These are phyloP conservation scores for Porodaedalea pini DNA, from an alignment of 1,284 basidiomycete species.

Conservation along the genomic window DNA sequence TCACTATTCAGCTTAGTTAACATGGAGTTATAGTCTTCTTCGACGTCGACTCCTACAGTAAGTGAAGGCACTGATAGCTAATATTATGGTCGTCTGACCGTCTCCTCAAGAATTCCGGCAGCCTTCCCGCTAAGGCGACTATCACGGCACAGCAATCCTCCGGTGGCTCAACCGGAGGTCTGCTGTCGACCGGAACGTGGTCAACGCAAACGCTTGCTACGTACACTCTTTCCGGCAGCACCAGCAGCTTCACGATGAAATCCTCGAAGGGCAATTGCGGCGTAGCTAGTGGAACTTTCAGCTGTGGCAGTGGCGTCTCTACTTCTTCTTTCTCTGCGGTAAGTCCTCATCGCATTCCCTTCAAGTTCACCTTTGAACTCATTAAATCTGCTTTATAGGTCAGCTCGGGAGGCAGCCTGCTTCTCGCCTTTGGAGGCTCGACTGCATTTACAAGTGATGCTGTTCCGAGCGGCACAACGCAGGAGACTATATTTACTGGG, in stretches of 20 bases:
- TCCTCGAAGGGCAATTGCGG: slow-evolving; percentile 52
- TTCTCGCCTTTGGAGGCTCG: slow-evolving; percentile 50
- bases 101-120: slow-evolving; percentile 4
- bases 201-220: slow-evolving; percentile 49
- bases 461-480: slow-evolving; percentile 50
- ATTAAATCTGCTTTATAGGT: slow-evolving; percentile 33
- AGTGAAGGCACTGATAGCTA: neutral
- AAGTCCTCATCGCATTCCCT: slow-evolving; percentile 23
- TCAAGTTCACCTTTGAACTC: neutral
- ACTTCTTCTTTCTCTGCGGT: slow-evolving; percentile 50
- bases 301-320: slow-evolving; percentile 45
- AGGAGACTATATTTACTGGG: slow-evolving; percentile 50
- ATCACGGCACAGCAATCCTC: slow-evolving; percentile 18
- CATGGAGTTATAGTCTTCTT: neutral
- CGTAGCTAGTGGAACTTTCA: slow-evolving; percentile 38
- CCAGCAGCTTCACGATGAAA: slow-evolving; percentile 44
- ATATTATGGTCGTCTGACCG: neutral
- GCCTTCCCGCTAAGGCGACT: slow-evolving; percentile 22
- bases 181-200: slow-evolving; percentile 48
- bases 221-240: slow-evolving; percentile 38
- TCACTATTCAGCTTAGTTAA: neutral
- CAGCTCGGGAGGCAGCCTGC: slow-evolving; percentile 42
- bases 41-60: slow-evolving; percentile 16
- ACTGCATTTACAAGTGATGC: slow-evolving; percentile 49
- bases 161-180: slow-evolving; percentile 36